A percentile compares a stretch with the other conserved stretches of the same genome.
Conservation (phyloP, 2,329 filamentous ascomycete genomes). For the Fusarium sp. region DNA sequence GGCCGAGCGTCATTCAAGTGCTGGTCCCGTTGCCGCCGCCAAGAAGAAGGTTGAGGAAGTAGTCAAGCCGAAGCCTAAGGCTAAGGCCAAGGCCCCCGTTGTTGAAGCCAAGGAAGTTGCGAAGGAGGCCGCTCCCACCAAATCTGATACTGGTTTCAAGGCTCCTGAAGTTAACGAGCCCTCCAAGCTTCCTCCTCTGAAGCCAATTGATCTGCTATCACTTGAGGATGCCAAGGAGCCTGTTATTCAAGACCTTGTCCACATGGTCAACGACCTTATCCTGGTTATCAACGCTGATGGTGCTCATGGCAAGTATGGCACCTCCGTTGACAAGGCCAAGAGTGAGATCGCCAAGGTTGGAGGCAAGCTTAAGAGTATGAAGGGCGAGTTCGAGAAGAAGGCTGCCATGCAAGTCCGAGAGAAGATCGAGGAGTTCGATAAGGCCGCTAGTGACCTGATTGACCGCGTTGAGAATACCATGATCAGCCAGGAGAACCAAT, state of each 20-base stretch:
- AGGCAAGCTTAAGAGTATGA: constrained; percentile 79
- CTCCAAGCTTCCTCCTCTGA: constrained; percentile 70
- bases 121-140: constrained; percentile 46
- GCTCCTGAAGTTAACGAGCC: constrained; percentile 74
- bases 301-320: constrained; percentile 79
- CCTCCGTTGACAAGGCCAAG: constrained; percentile 87
- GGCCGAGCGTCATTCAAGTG: constrained; percentile 70
- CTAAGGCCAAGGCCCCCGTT: constrained; percentile 14
- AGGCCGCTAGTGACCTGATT: constrained; percentile 87
- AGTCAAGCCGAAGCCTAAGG: constrained; percentile 50
- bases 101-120: constrained; percentile 41
- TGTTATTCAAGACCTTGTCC: constrained; percentile 91
- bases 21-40: constrained; percentile 53
- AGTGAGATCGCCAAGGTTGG: constrained; percentile 82
- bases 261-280: constrained; percentile 96
- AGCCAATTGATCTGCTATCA: constrained; percentile 81
- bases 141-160: constrained; percentile 55
- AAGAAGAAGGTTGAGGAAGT: constrained; percentile 47
- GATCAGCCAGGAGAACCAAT: constrained; percentile 81
- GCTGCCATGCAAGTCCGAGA: constrained; percentile 80
- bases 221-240: constrained; percentile 83
- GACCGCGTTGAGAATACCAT: constrained; percentile 87
- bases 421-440: constrained; percentile 83
- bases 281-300: constrained; percentile 90
- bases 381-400: constrained; percentile 73